phyloP scores from a whole-genome alignment of 108 stramenopile genomes.

The Schizochytrium sp. region DNA sequence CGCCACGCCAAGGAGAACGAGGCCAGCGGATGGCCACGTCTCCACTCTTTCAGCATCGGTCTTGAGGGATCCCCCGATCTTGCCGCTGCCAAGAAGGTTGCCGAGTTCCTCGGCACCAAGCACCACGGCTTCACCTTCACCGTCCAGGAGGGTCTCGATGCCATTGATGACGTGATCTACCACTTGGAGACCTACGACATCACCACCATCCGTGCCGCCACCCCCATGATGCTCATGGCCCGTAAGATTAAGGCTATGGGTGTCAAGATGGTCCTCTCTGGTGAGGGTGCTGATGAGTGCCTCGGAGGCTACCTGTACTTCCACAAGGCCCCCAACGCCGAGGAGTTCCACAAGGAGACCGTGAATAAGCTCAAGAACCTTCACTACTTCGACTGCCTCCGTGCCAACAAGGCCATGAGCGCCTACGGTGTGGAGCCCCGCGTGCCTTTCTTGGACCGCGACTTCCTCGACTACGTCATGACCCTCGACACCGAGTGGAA shows the following conservation, averaged over 20 bases:
- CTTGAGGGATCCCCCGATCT: constrained; percentile 91
- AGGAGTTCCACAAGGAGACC: constrained; percentile 95
- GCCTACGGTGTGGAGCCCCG: constrained; percentile 98
- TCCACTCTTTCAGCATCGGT: constrained; percentile 97
- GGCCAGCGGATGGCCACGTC: constrained; percentile 71
- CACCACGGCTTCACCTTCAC: constrained; percentile 97
- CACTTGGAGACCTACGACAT: constrained; percentile 96
- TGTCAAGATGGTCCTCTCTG: constrained; percentile 99
- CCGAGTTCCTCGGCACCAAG: constrained; percentile 93
- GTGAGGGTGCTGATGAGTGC: constrained; percentile 98
- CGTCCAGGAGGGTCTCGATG: constrained; percentile 96
- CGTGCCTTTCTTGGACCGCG: constrained; percentile 95
- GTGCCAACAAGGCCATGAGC: constrained; percentile 98
- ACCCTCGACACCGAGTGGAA: constrained; percentile 92
- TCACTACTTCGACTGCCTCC: constrained; percentile 96
- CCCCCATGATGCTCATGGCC: constrained; percentile 97
- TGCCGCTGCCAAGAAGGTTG: constrained; percentile 90
- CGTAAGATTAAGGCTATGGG: constrained; percentile 99
- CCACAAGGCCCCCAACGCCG: constrained; percentile 96
- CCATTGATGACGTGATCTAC: constrained; percentile 93
- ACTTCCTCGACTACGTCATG: constrained; percentile 96
- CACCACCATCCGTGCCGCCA: constrained; percentile 95
- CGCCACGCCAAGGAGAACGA: constrained; percentile 79
- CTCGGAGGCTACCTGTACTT: constrained; percentile 99
- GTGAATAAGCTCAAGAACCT: constrained; percentile 91